These are phyloP conservation scores for Porcisia hertigi DNA, from an alignment of 208 protist species.

Conservation along the genomic window DNA sequence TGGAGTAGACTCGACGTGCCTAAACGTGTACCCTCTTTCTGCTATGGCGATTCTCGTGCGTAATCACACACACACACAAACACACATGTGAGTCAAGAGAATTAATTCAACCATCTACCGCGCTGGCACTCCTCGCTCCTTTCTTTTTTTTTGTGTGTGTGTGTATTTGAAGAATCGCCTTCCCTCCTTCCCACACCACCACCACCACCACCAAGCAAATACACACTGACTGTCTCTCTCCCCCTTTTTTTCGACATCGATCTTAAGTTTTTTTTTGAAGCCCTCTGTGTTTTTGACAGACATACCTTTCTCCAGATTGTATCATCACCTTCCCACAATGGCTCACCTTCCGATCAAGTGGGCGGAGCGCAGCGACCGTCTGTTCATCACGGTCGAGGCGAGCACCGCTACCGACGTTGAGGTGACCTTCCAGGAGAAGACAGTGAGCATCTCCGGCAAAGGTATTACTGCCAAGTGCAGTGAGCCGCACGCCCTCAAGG, in stretches of 20 bases:
- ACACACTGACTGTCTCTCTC: neutral
- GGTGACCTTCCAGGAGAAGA: slow-evolving; percentile 81
- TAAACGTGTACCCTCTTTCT: neutral
- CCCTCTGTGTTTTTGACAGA: neutral
- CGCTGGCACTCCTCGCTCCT: neutral
- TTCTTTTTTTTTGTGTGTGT: too few relatives aligned
- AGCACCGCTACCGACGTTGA: slow-evolving; percentile 73
- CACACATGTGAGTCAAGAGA: too few relatives aligned
- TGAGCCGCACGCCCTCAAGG: slow-evolving; percentile 65
- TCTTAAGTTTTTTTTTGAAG: too few relatives aligned
- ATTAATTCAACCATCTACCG: neutral
- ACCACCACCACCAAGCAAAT: neutral
- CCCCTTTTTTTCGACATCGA: too few relatives aligned
- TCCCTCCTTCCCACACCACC: neutral
- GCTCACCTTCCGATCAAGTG: slow-evolving; percentile 89
- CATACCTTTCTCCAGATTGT: neutral
- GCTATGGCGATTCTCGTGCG: too few relatives aligned
- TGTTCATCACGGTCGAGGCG: slow-evolving; percentile 88
- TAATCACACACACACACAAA: neutral
- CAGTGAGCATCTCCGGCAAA: slow-evolving; percentile 65
- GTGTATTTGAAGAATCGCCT: too few relatives aligned
- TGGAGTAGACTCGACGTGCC: neutral
- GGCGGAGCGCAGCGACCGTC: slow-evolving; percentile 86
- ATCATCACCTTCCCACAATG: slow-evolving; percentile 26
- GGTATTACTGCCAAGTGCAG: slow-evolving; percentile 71